Evolutionary conservation across 1,284 basidiomycete genomes (phyloP).

Genomic region (Heliocybe sulcata): DNA sequence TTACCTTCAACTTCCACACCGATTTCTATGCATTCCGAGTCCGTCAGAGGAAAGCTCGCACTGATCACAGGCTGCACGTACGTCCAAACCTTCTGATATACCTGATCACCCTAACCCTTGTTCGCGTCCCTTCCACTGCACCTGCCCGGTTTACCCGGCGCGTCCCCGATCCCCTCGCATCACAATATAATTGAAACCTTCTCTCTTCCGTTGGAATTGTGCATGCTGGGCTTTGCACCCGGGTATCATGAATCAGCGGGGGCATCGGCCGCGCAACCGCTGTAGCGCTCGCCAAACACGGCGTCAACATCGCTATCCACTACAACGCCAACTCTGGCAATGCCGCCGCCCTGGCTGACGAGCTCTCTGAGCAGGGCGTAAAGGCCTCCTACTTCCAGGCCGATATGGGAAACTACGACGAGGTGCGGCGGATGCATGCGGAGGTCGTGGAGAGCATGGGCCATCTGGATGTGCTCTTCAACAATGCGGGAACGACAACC

Average conservation of each 20-base stretch:
- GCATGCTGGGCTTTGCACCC: no score
- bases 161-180: constrained; percentile 3
- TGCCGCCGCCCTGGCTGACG: constrained; percentile 28
- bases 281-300: constrained; percentile 32
- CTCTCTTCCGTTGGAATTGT: constrained; percentile 9
- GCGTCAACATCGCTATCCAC: constrained; percentile 46
- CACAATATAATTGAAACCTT: constrained; percentile 12
- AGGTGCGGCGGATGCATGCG: constrained; percentile 32
- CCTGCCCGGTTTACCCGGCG: background rate
- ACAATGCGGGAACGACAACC: constrained; percentile 38
- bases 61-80: constrained; percentile 31
- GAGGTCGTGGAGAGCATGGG: constrained; percentile 37
- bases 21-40: background rate
- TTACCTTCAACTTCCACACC: background rate
- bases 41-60: constrained; percentile 22
- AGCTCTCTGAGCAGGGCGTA: constrained; percentile 26
- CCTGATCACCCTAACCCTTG: background rate
- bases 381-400: constrained; percentile 38
- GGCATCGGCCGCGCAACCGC: constrained; percentile 47
- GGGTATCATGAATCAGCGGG: constrained; percentile 25
- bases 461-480: constrained; percentile 42
- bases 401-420: constrained; percentile 36
- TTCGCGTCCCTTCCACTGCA: background rate
- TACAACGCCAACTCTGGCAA: constrained; percentile 30
- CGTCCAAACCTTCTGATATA: constrained; percentile 2